phyloP scores from a whole-genome alignment of 1,284 basidiomycete species.

The Sanghuangporus baumii region DNA sequence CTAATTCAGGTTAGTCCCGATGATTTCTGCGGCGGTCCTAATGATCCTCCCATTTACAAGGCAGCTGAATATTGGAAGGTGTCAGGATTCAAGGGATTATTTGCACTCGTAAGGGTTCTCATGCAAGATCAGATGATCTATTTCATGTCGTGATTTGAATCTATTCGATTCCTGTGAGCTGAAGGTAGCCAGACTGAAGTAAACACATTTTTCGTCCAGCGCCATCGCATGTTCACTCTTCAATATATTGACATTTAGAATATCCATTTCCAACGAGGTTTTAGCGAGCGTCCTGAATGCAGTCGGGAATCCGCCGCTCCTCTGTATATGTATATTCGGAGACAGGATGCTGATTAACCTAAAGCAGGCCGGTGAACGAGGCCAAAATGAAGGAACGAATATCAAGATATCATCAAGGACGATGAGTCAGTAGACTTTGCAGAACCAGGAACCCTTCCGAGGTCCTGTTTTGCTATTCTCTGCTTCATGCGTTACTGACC shows the following conservation, averaged over 20 bases:
- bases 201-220: neutral
- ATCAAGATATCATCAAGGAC: neutral
- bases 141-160: neutral
- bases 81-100: no score
- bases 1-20: no score
- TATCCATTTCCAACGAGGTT: neutral
- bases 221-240: neutral
- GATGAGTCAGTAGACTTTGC: neutral
- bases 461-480: no score
- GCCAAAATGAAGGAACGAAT: conserved; percentile 4
- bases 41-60: no score
- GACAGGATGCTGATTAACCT: neutral
- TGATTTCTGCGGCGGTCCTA: no score
- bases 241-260: neutral
- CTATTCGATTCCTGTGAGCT: neutral
- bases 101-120: no score
- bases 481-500: no score
- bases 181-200: neutral
- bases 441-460: neutral
- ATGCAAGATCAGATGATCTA: no score
- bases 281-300: neutral
- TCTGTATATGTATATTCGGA: neutral
- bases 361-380: neutral
- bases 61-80: neutral
- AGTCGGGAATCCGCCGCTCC: neutral